These are phyloP conservation scores for Nannizziopsis barbatae DNA, from an alignment of 2,329 filamentous ascomycete species.

Conservation along the genomic window DNA sequence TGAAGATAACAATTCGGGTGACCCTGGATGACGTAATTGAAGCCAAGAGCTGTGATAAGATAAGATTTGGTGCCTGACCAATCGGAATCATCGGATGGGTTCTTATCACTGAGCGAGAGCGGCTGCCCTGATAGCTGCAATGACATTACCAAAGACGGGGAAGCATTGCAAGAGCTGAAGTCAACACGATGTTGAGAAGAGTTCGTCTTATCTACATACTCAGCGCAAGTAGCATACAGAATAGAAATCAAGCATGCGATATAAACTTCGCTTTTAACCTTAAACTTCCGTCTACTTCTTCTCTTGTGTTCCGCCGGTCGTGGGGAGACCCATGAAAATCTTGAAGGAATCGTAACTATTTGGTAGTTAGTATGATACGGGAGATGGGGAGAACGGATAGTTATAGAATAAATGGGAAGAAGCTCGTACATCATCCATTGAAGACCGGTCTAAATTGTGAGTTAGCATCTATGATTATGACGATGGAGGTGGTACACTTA, in stretches of 20 bases:
- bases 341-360: slow-evolving; percentile 61
- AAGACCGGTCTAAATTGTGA: slow-evolving; percentile 50
- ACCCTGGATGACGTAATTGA: not conserved
- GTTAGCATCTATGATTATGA: slow-evolving; percentile 2
- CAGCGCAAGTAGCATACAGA: not conserved
- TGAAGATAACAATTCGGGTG: not conserved
- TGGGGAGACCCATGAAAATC: slow-evolving; percentile 78
- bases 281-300: slow-evolving; percentile 22
- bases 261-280: not conserved
- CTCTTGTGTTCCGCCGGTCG: slow-evolving; percentile 57
- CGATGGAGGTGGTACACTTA: slow-evolving; percentile 19
- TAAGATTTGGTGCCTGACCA: not conserved
- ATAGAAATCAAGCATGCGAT: not conserved
- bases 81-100: not conserved
- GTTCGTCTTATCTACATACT: not conserved
- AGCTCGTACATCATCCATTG: slow-evolving; percentile 82
- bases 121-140: not conserved
- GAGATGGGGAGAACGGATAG: not conserved
- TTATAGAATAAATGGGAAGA: slow-evolving; percentile 18
- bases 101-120: slow-evolving; percentile 1
- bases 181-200: no score
- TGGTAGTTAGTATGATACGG: not conserved
- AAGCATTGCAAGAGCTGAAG: no score
- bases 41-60: slow-evolving; percentile 6
- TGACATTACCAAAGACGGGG: no score